Percentiles rank a stretch among this genome's conserved stretches.
Conservation (phyloP, 2,329 filamentous ascomycete species). For the Didymellaceae sp. region DNA sequence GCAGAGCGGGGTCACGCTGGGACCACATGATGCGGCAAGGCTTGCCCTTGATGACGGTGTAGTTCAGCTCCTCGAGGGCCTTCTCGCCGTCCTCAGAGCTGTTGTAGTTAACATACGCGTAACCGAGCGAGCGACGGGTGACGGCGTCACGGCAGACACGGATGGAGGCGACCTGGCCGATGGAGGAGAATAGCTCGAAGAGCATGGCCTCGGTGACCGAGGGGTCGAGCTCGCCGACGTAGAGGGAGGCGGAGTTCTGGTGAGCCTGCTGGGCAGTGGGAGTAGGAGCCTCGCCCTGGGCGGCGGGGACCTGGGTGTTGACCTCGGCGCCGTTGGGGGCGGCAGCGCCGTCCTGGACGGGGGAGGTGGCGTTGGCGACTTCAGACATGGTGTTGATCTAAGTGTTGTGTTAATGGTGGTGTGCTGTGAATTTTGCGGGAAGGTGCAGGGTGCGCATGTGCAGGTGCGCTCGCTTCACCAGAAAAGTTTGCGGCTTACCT, state of each 20-base stretch:
- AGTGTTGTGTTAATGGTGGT: slow-evolving; percentile 30
- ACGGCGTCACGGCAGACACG: slow-evolving; percentile 99
- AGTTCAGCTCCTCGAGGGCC: slow-evolving; percentile 98
- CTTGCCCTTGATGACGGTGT: slow-evolving; percentile 98
- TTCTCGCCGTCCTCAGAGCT: slow-evolving; percentile 95
- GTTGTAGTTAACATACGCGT: slow-evolving; percentile 99
- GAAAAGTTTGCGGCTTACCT: slow-evolving; percentile 37
- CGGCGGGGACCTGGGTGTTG: slow-evolving; percentile 74
- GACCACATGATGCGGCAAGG: slow-evolving; percentile 99
- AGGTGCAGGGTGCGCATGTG: slow-evolving; percentile 37
- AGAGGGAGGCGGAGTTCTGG: slow-evolving; percentile 95
- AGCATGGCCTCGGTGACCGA: slow-evolving; percentile 99
- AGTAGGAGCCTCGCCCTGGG: slow-evolving; percentile 71
- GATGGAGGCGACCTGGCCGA: slow-evolving; percentile 97
- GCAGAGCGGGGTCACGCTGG: slow-evolving; percentile 96
- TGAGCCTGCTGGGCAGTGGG: slow-evolving; percentile 77
- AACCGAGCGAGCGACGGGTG: slow-evolving; percentile 96
- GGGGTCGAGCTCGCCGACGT: slow-evolving; percentile 97
- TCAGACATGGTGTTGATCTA: slow-evolving; percentile 49
- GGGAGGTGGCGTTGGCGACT: slow-evolving; percentile 56
- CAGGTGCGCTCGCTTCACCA: slow-evolving; percentile 42
- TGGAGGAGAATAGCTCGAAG: slow-evolving; percentile 99
- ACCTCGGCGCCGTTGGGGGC: slow-evolving; percentile 68
- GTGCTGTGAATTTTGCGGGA: slow-evolving; percentile 34
- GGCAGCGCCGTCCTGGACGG: slow-evolving; percentile 74